Evolutionary conservation across 306 rosid genomes (phyloP), one percentile per base, ranked within the genome.

Genomic region (Lathyrus aphaca): DNA sequence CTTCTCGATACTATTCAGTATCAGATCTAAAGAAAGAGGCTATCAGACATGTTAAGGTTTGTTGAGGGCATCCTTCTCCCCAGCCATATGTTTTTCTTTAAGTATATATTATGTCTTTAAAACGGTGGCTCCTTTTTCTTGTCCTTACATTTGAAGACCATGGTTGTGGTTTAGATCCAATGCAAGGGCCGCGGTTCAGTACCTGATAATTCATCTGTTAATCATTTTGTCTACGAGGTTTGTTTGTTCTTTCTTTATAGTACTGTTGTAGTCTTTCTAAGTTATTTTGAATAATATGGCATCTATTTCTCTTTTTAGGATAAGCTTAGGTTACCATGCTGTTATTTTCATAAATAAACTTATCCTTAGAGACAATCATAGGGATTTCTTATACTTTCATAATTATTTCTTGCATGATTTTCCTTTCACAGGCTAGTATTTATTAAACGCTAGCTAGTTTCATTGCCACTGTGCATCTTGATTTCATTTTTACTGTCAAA

Each of bases 151-250:
- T 72, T 29, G 45, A 69, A 74, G 40, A 68, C 60, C 76, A n/a
- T 74, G 75, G 57, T 74, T 81, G 65, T 84, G 82, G 18, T 78
- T 74, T 81, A 94, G 99, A 94, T 94, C 72, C 92, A 83, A 18
- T 94, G 99, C 92, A 87, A 80, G 82, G 99, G 99, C 25, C 86
- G 95, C 38, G 86, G 78, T 76, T 84, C 99, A 54, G 97, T 87
- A 73, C 99, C 99, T 75, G 99, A 91, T 82, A 87, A 85, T 81
- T 45, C 82, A 10, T 84, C 99, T 40, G 97, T 94, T 43, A 94
- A 91, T 82, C 88, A 86, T 58, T 94, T 94, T 43, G 95, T 94
- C 64, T 82, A 81, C 4, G 99, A 94, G 99, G 99, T 94, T 70
- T 78, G 86, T 75, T 73, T 35, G 9, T 35, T 83, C 82, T 81